Base-by-base conservation (phyloP, 257 asterid species). In the Capsicum chinense region DNA sequence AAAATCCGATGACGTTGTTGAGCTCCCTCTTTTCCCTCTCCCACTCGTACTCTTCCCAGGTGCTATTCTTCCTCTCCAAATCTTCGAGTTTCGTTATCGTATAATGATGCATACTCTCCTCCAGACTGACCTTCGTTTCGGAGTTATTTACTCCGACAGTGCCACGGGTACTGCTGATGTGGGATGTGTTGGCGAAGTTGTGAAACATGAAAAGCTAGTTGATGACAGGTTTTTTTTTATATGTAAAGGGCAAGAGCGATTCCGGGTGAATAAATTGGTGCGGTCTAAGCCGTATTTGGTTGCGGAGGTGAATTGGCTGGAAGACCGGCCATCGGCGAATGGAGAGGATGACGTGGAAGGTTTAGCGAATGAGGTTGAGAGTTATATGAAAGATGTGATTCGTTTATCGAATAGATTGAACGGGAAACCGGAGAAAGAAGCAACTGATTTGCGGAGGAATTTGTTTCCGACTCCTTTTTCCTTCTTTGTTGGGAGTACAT, bases 91-190 rank as follows among this genome's bases (percentile, higher is more conserved):
- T 87, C 93, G 98, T 6, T 96, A 96, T 92, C 97, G 99, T 1
- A 94, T 96, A 79, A 94, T 96, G 99, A 94, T 96, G 99, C 99
- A 96, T 87, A 96, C 99, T 5, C 95, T 96, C 60, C 97, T 96
- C 82, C 98, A 96, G 42, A 92, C 97, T 59, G 99, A 96, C 91
- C 97, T 94, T 83, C 97, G 99, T 5, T 96, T 96, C 90, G 99
- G 99, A 58, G 98, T 94, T 9, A 96, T 96, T 83, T 96, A 93
- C 93, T 85, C 98, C 64, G 99, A 96, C 84, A 86, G 97, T 74
- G 79, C 97, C 79, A 86, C 97, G 59, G 99, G 98, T 35, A 89
- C 94, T 33, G 92, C 98, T 64, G 98, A 92, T 59, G 97, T 96
- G 11, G 99, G 99, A 56, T 96, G 99, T 90, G 99, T 96, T 59